A percentile compares a stretch with the other conserved stretches of the same genome.
Evolutionary conservation across 345 rosid species (phyloP).

Genomic region (Moricandia moricandioides): DNA sequence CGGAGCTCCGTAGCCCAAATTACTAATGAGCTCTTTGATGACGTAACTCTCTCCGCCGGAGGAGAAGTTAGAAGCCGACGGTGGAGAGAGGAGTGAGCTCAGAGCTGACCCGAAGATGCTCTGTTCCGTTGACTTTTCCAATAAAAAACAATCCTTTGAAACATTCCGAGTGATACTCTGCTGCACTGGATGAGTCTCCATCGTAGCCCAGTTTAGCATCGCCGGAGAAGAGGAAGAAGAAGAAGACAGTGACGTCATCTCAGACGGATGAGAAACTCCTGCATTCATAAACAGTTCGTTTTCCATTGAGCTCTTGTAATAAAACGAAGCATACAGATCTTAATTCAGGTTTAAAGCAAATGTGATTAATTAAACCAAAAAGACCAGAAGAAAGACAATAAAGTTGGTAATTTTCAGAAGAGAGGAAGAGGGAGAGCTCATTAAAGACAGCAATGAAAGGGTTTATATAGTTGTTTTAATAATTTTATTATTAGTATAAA

Average conservation of each 20-base stretch:
- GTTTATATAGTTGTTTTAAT: constrained; percentile 36
- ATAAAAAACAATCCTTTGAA: constrained; percentile 34
- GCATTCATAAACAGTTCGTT: constrained; percentile 45
- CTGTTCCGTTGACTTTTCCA: constrained; percentile 61
- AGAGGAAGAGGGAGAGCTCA: constrained; percentile 19
- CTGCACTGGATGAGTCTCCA: constrained; percentile 33
- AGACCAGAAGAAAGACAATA: constrained; percentile 22
- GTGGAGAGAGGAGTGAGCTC: constrained; percentile 79
- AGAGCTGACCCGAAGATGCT: constrained; percentile 59
- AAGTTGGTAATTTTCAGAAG: constrained; percentile 16
- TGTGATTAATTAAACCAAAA: background rate
- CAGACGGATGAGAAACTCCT: constrained; percentile 31
- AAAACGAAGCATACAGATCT: background rate
- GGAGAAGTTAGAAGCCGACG: constrained; percentile 53
- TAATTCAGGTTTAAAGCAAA: background rate
- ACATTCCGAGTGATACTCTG: constrained; percentile 24
- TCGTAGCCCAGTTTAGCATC: constrained; percentile 42
- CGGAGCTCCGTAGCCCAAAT: constrained; percentile 30
- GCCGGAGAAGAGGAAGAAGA: constrained; percentile 21
- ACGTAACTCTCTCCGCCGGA: constrained; percentile 42
- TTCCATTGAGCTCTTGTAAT: constrained; percentile 35
- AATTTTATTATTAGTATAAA: constrained; percentile 21
- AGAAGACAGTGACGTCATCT: constrained; percentile 31
- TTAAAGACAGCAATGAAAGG: constrained; percentile 29
- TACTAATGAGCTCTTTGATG: constrained; percentile 65